These are phyloP conservation scores for Alternaria hordeiaustralica DNA, from an alignment of 2,329 filamentous ascomycete species.

Conservation along the genomic window DNA sequence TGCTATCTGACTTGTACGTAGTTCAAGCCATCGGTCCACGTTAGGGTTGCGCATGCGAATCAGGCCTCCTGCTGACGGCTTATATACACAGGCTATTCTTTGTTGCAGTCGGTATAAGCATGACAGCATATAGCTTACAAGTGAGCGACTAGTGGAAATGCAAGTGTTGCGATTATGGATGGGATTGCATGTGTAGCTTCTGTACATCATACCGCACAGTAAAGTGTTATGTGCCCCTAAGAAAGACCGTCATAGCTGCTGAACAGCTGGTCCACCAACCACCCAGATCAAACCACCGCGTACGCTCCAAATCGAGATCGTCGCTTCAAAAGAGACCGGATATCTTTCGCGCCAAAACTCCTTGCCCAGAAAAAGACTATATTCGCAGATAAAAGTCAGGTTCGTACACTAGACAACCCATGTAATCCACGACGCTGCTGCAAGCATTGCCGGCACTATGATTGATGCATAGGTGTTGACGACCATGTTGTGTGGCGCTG, in stretches of 20 bases:
- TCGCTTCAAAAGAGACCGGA: slow-evolving; percentile 17
- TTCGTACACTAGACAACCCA: slow-evolving; percentile 21
- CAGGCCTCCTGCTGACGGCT: background rate
- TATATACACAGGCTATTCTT: background rate
- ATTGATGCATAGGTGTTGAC: slow-evolving; percentile 37
- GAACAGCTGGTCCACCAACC: background rate
- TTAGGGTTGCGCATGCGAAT: background rate
- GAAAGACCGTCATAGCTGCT: background rate
- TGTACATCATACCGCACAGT: background rate
- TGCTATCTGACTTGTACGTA: background rate
- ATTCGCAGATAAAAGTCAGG: slow-evolving; percentile 5
- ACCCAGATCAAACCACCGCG: background rate
- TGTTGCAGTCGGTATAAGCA: background rate
- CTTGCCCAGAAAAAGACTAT: slow-evolving; percentile 11
- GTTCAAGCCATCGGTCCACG: background rate
- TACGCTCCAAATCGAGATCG: slow-evolving; percentile 8
- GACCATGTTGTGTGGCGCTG: slow-evolving; percentile 32
- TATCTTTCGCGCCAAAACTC: slow-evolving; percentile 30
- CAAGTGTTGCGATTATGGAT: background rate
- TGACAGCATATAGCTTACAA: background rate
- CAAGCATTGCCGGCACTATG: slow-evolving; percentile 36
- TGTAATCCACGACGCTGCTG: slow-evolving; percentile 34
- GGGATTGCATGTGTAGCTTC: background rate
- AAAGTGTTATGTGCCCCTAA: background rate
- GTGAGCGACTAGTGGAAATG: background rate